These are phyloP conservation scores for Leccinum insigne DNA, from an alignment of 1,284 basidiomycete genomes.

Conservation along the genomic window DNA sequence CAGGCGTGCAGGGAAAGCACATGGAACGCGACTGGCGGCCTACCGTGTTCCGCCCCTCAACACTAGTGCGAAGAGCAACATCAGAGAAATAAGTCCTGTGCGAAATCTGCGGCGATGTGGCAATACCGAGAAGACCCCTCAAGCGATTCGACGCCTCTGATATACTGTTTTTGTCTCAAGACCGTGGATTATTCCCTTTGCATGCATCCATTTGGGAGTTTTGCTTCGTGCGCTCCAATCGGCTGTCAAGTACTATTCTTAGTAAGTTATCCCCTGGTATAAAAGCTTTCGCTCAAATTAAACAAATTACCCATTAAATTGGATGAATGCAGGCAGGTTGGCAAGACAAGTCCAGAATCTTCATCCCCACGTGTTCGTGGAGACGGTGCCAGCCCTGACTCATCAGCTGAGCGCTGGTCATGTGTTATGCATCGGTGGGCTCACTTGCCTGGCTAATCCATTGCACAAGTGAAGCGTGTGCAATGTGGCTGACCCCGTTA, in stretches of 20 bases:
- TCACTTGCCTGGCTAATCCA: conserved; percentile 5
- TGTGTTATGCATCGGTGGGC: conserved; percentile 5
- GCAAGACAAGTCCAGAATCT: not conserved
- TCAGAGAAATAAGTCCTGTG: not conserved
- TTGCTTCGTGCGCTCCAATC: conserved; percentile 2
- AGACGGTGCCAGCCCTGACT: not conserved
- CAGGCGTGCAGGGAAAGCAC: conserved; percentile 2
- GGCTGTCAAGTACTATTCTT: not conserved
- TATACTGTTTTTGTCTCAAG: not conserved
- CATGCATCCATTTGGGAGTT: not conserved
- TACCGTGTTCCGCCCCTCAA: not conserved
- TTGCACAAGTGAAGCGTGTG: conserved; percentile 9
- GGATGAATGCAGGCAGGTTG: conserved; percentile 1
- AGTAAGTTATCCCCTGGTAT: conserved; percentile 4
- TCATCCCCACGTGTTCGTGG: conserved; percentile 9
- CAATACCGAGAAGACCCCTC: conserved; percentile 3
- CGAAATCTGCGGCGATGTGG: conserved; percentile 1
- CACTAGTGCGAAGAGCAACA: not conserved
- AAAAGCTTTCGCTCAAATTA: conserved; percentile 7
- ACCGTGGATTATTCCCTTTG: conserved; percentile 3
- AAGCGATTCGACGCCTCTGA: conserved; percentile 2
- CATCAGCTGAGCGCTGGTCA: conserved; percentile 2
- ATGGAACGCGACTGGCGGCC: conserved; percentile 1
- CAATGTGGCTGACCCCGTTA: not conserved
- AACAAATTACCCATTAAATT: conserved; percentile 1